A percentile compares a stretch with the other conserved stretches of the same genome.
Evolutionary conservation across 2,329 filamentous ascomycete species (phyloP).

Genomic region (Exophiala dermatitidis): DNA sequence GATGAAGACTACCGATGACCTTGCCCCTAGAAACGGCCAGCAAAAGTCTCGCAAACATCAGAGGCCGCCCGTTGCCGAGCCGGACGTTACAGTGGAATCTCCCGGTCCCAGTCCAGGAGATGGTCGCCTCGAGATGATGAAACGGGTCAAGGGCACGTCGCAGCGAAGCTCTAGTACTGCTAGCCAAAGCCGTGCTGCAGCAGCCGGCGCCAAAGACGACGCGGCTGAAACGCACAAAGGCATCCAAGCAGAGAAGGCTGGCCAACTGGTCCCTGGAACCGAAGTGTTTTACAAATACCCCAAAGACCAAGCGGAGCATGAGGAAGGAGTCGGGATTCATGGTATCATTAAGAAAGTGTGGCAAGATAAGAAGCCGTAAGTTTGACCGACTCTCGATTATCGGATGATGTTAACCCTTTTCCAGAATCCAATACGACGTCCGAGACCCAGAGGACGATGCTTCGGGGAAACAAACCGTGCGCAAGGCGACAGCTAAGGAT

Average conservation of each 20-base stretch:
- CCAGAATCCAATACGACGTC: conserved; percentile 21
- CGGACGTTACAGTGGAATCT: conserved; percentile 41
- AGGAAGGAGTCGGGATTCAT: conserved; percentile 56
- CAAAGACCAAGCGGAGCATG: conserved; percentile 46
- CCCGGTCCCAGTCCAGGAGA: conserved; percentile 37
- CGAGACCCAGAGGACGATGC: conserved; percentile 25
- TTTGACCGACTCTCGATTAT: conserved; percentile 5
- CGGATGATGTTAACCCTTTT: conserved; percentile 10
- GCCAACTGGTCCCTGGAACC: conserved; percentile 40
- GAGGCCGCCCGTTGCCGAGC: conserved; percentile 31
- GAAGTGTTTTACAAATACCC: conserved; percentile 47
- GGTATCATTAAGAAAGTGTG: conserved; percentile 69
- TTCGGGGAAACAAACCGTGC: conserved; percentile 23
- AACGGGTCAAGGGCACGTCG: conserved; percentile 39
- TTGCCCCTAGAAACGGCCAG: conserved; percentile 36
- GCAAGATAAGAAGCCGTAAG: conserved; percentile 63
- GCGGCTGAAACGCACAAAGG: conserved; percentile 37
- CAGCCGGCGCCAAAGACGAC: conserved; percentile 38
- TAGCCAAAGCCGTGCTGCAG: conserved; percentile 23
- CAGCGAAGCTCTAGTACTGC: conserved; percentile 34
- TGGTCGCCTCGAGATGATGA: conserved; percentile 37
- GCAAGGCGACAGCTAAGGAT: conserved; percentile 63
- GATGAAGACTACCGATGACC: conserved; percentile 43
- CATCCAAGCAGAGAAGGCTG: conserved; percentile 39
- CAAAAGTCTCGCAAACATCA: conserved; percentile 42